Evolutionary conservation across 1,139 yeast species (phyloP), one percentile per base, ranked within the genome.

Genomic region (Debaryomyces sp.): DNA sequence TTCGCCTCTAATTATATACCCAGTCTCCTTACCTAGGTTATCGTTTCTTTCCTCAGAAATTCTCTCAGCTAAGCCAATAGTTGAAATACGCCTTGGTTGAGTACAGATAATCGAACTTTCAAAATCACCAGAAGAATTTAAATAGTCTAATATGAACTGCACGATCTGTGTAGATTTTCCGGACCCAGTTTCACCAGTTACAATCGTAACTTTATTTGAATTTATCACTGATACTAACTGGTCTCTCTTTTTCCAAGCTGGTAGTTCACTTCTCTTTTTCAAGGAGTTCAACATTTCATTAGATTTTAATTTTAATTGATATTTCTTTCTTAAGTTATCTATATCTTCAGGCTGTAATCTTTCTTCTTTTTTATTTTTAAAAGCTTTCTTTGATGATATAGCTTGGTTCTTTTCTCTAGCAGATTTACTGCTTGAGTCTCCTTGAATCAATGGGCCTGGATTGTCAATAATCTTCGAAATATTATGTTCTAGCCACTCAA

Each of bases 161-260:
- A 90, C 97, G 12, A 90, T 84, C 63, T 91, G 97, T 0, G 97
- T 91, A 0, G 96, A 89, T 62, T 91, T 91, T 55, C 97, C 97
- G 0, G 97, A 90, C 57, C 99, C 99, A 0, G 99, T 94, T 65
- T 94, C 99, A 64, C 98, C 99, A 1, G 98, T 94, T 33, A 94
- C 80, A 36, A 94, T 69, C 2, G 89, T 83, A 2, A 90, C 87
- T 54, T 82, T 82, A 58, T 87, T 81, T 0, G 72, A 55, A 34
- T 77, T 72, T 5, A 94, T 81, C 3, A 83, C 66, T 0, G 79
- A 61, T 1, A 89, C 75, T 41, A 94, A 75, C 5, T 77, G 73
- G 0, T 78, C 69, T 45, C 73, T 76, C 61, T 86, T 87, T 10
- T 71, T 64, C 96, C 96, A 92, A 0, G 98, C 98, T 0, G 99